Conservation (phyloP, 2,329 filamentous ascomycete genomes). For the Orbilia quercus region DNA sequence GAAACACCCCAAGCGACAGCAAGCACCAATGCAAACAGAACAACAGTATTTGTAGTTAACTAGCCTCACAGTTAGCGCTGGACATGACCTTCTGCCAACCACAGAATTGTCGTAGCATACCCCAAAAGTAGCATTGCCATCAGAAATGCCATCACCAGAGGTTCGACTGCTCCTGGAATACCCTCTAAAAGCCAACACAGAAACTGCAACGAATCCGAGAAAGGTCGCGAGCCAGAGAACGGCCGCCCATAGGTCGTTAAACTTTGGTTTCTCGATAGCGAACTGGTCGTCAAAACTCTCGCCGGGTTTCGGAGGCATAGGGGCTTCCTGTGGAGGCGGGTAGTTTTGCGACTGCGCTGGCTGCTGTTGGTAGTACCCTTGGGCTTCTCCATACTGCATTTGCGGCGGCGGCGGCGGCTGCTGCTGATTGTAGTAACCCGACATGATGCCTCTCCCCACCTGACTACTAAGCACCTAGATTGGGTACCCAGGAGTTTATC, state of each 20-base stretch:
- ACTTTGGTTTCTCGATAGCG: slow-evolving; percentile 84
- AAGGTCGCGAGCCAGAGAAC: slow-evolving; percentile 78
- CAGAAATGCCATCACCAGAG: slow-evolving; percentile 36
- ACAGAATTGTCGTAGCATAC: no score
- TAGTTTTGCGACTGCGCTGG: slow-evolving; percentile 14
- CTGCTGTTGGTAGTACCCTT: slow-evolving; percentile 62
- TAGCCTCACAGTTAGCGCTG: neutral
- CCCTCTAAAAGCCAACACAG: slow-evolving; percentile 78
- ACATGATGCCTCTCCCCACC: slow-evolving; percentile 1
- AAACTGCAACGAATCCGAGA: slow-evolving; percentile 79
- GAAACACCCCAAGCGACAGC: slow-evolving; percentile 79
- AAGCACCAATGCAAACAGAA: slow-evolving; percentile 84
- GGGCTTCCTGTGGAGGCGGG: slow-evolving; percentile 61
- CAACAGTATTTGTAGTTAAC: slow-evolving; percentile 78
- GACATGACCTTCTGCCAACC: no score
- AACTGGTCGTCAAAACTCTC: slow-evolving; percentile 81
- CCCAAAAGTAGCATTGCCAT: slow-evolving; percentile 44
- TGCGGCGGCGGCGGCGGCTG: slow-evolving; percentile 49
- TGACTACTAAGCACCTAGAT: no score
- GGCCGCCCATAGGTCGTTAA: slow-evolving; percentile 89
- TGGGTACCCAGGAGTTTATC: neutral
- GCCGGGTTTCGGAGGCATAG: slow-evolving; percentile 44
- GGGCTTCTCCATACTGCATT: slow-evolving; percentile 57
- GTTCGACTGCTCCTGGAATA: slow-evolving; percentile 68
- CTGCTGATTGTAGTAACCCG: slow-evolving; percentile 61